Conservation (phyloP, 1,139 yeast genomes). For the Blastobotrys raffinosifermentans region DNA sequence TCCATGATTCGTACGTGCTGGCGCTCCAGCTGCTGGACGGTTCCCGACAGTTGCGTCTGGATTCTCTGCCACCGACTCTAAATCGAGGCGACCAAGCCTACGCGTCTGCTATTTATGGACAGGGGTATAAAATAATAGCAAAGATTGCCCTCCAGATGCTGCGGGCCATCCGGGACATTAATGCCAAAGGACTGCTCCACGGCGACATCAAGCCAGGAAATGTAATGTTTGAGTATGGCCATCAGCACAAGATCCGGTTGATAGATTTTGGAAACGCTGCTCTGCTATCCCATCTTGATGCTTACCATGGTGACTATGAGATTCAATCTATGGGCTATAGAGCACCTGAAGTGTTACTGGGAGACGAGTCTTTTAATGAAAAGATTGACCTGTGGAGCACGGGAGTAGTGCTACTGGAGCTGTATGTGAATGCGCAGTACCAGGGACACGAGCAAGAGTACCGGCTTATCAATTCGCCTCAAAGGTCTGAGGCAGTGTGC, state of each 20-base stretch:
- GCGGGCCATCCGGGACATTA: slow-evolving; percentile 27
- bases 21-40: slow-evolving; percentile 18
- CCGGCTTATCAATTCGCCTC: slow-evolving; percentile 11
- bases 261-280: slow-evolving; percentile 26
- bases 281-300: slow-evolving; percentile 11
- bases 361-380: slow-evolving; percentile 21
- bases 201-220: slow-evolving; percentile 86
- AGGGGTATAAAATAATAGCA: slow-evolving; percentile 15
- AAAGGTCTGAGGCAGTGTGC: slow-evolving; percentile 10
- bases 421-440: slow-evolving; percentile 17
- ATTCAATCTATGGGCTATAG: slow-evolving; percentile 24
- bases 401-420: slow-evolving; percentile 24
- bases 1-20: slow-evolving; percentile 16
- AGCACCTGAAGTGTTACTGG: slow-evolving; percentile 27
- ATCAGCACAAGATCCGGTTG: slow-evolving; percentile 17
- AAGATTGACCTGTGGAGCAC: slow-evolving; percentile 26
- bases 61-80: slow-evolving; percentile 4
- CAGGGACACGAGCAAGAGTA: slow-evolving; percentile 14
- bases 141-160: slow-evolving; percentile 23
- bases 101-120: neutral
- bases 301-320: slow-evolving; percentile 21
- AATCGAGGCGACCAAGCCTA: slow-evolving; percentile 1
- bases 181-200: slow-evolving; percentile 55
- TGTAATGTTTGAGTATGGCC: slow-evolving; percentile 38
- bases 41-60: slow-evolving; percentile 12